Conservation (phyloP, 495 filamentous ascomycete genomes). For the Thermochaetoides thermophila region DNA sequence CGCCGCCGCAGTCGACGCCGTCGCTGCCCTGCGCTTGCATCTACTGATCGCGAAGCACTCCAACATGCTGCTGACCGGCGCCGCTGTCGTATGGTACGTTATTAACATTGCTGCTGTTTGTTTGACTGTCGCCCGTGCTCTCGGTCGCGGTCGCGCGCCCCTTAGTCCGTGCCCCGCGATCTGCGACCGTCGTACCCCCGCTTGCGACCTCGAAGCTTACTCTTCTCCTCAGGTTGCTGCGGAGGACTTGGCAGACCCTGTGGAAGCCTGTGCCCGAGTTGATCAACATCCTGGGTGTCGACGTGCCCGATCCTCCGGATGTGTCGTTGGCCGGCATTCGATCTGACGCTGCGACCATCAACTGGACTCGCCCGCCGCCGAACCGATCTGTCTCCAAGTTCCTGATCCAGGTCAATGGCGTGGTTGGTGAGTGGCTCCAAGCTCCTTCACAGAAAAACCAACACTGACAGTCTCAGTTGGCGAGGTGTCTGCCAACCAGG, state of each 20-base stretch:
- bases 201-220: too few species aligned
- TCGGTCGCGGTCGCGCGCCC: not conserved
- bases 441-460: not conserved
- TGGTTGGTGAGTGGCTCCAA: conserved; percentile 51
- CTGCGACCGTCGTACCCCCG: not conserved
- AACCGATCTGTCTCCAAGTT: conserved; percentile 72
- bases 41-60: conserved; percentile 24
- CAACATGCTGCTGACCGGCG: conserved; percentile 31
- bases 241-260: conserved; percentile 70
- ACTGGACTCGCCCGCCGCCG: conserved; percentile 72
- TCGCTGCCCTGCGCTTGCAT: conserved; percentile 24
- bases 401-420: conserved; percentile 82
- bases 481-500: conserved; percentile 60
- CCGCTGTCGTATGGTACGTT: conserved; percentile 31
- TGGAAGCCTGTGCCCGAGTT: conserved; percentile 82
- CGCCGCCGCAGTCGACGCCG: conserved; percentile 18
- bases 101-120: not conserved
- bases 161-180: not conserved
- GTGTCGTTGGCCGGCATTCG: conserved; percentile 86
- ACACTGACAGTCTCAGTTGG: conserved; percentile 44
- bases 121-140: not conserved
- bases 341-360: conserved; percentile 72
- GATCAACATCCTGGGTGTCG: conserved; percentile 78
- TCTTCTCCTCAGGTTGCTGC: conserved; percentile 46
- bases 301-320: conserved; percentile 78